A percentile compares a stretch with the other conserved stretches of the same genome.
These are phyloP conservation scores for Saccharomyces paradoxus DNA, from an alignment of 805 yeast species.

Conservation along the genomic window DNA sequence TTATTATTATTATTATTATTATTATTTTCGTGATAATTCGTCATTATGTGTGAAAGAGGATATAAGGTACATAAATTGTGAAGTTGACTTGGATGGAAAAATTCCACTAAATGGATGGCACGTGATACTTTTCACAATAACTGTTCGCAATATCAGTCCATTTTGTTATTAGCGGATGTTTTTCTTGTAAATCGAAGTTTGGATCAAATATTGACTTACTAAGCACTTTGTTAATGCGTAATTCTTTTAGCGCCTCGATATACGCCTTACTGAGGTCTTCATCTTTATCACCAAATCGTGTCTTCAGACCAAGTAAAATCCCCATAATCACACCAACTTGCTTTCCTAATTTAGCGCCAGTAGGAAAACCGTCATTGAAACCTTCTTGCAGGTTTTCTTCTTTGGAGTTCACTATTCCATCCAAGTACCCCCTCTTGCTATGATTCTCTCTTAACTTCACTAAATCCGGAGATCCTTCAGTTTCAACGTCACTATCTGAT, in stretches of 20 bases:
- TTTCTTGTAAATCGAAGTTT: constrained; percentile 33
- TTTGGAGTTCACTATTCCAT: constrained; percentile 63
- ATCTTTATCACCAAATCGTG: constrained; percentile 14
- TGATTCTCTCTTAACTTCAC: constrained; percentile 51
- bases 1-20: too few species aligned
- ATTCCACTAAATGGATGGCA: constrained; percentile 1
- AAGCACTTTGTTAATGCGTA: constrained; percentile 52
- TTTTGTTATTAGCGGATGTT: constrained; percentile 35
- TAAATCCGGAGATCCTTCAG: constrained; percentile 18
- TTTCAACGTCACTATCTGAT: constrained; percentile 8
- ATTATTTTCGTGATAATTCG: background rate
- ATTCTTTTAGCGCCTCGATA: constrained; percentile 40
- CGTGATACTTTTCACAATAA: constrained; percentile 14
- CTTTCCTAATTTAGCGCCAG: constrained; percentile 65
- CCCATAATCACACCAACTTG: constrained; percentile 61
- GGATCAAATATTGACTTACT: constrained; percentile 46
- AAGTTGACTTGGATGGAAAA: background rate
- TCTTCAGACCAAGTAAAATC: constrained; percentile 31
- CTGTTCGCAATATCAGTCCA: constrained; percentile 36
- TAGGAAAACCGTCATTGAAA: constrained; percentile 70
- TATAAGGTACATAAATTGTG: too few species aligned
- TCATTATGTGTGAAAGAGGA: background rate
- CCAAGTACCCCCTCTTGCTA: constrained; percentile 72
- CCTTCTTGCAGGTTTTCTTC: constrained; percentile 68
- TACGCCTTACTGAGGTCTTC: constrained; percentile 20